phyloP scores from a whole-genome alignment of 208 protist species.

The Leishmania aethiopica region DNA sequence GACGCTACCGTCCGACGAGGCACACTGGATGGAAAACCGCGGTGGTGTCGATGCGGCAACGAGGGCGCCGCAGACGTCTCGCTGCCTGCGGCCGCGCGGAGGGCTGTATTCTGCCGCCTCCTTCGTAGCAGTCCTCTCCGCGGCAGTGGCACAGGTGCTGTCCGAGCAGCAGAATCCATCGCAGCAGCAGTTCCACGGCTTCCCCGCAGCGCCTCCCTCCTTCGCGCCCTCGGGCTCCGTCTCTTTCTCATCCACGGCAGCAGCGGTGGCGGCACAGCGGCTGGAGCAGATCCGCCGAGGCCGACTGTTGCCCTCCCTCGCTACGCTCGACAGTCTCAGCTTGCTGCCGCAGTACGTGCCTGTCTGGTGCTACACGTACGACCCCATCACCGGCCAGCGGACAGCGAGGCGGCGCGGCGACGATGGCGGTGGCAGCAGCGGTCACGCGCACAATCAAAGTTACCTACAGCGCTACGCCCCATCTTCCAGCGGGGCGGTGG shows the following conservation, averaged over 20 bases:
- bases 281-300: slow-evolving; percentile 18
- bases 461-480: slow-evolving; percentile 25
- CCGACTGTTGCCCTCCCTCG: slow-evolving; percentile 27
- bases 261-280: slow-evolving; percentile 12
- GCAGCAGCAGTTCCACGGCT: background rate
- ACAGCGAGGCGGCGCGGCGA: background rate
- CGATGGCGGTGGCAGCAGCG: background rate
- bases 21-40: background rate
- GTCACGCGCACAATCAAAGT: background rate
- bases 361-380: slow-evolving; percentile 42
- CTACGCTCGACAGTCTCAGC: slow-evolving; percentile 27
- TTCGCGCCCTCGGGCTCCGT: background rate
- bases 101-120: slow-evolving; percentile 19
- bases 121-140: slow-evolving; percentile 20
- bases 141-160: slow-evolving; percentile 8
- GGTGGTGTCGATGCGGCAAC: background rate
- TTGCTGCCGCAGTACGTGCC: slow-evolving; percentile 19
- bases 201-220: background rate
- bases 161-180: background rate
- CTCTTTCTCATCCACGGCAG: background rate
- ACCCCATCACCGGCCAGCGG: slow-evolving; percentile 18
- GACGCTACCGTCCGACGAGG: background rate
- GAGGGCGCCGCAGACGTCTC: background rate
- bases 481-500: background rate
- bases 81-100: slow-evolving; percentile 5